Evolutionary conservation across 352 stramenopile genomes (phyloP).

Genomic region (Pythium brassicae): DNA sequence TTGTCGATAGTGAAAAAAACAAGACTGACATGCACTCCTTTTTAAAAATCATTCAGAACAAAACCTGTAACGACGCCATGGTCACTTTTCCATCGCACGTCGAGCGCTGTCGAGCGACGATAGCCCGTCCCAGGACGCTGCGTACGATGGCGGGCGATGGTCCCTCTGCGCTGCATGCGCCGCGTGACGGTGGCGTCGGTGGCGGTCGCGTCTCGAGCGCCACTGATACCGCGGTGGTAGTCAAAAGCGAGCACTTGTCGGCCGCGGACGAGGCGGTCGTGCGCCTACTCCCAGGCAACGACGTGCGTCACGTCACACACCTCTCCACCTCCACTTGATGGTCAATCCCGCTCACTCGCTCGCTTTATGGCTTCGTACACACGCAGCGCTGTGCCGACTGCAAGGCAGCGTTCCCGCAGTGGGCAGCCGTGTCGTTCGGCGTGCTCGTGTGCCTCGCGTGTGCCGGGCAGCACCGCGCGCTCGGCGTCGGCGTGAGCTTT

Average conservation of each 20-base stretch:
- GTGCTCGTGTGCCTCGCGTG: slow-evolving; percentile 74
- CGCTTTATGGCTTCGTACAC: neutral
- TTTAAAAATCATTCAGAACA: too few relatives aligned
- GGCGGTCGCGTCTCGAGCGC: neutral
- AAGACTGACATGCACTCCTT: too few relatives aligned
- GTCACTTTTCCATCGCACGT: too few relatives aligned
- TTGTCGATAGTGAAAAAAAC: too few relatives aligned
- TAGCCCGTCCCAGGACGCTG: too few relatives aligned
- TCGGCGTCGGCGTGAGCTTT: slow-evolving; percentile 80
- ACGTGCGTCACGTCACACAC: slow-evolving; percentile 33
- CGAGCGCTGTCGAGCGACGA: too few relatives aligned
- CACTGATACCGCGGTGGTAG: neutral
- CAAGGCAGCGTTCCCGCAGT: slow-evolving; percentile 76
- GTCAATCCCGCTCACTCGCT: neutral
- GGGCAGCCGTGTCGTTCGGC: slow-evolving; percentile 81
- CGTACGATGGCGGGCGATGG: too few relatives aligned
- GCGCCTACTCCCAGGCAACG: slow-evolving; percentile 66
- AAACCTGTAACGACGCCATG: too few relatives aligned
- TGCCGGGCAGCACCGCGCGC: slow-evolving; percentile 68
- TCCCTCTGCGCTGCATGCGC: too few relatives aligned
- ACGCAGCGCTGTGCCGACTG: slow-evolving; percentile 77
- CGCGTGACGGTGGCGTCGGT: too few relatives aligned
- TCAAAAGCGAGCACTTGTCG: slow-evolving; percentile 31
- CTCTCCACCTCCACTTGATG: neutral
- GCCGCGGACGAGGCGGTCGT: slow-evolving; percentile 45